These are phyloP conservation scores for Gossypium schwendimanii DNA, from an alignment of 441 rosid genomes.

Conservation along the genomic window DNA sequence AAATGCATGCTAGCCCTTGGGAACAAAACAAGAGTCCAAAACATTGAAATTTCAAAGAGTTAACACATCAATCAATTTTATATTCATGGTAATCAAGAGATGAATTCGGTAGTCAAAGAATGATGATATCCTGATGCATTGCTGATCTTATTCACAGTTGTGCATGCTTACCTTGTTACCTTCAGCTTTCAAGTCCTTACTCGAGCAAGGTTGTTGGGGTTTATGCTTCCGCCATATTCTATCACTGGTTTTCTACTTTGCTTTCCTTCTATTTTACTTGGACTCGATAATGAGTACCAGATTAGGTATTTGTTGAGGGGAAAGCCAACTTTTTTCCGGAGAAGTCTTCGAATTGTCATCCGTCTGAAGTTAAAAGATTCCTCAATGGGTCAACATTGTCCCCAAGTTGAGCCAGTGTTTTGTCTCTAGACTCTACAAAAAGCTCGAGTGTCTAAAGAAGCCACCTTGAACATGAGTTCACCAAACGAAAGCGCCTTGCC, in stretches of 20 bases:
- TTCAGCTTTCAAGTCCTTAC: too few species aligned
- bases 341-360: too few species aligned
- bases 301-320: neutral
- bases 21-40: neutral
- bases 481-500: too few species aligned
- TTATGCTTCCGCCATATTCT: too few species aligned
- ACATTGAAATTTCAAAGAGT: slow-evolving; percentile 4
- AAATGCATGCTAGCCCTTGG: neutral
- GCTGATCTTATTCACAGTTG: neutral
- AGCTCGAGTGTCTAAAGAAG: too few species aligned
- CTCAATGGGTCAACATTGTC: too few species aligned
- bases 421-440: too few species aligned
- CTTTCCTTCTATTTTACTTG: neutral
- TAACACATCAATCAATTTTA: neutral
- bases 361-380: too few species aligned
- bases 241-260: neutral
- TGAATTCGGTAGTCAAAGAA: neutral
- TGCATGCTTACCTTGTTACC: neutral
- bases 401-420: too few species aligned
- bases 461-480: too few species aligned
- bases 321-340: too few species aligned
- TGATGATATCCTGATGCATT: neutral
- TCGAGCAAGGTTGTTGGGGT: too few species aligned
- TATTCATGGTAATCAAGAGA: neutral
- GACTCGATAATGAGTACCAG: neutral